Conservation (phyloP, 306 rosid genomes). For the Dicorynia guianensis region DNA sequence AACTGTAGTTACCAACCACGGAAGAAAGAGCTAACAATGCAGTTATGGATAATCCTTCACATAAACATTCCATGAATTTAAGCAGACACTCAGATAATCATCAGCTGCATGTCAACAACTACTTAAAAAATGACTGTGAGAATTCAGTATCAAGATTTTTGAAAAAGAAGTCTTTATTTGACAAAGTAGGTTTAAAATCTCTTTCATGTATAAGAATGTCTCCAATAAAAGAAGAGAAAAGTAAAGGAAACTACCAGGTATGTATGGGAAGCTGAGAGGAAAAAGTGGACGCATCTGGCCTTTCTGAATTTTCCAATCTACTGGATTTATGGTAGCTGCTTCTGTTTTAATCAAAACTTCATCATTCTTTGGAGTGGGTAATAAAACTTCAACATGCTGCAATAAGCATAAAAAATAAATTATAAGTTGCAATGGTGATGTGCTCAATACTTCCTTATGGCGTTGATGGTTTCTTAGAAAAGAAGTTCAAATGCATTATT, state of each 20-base stretch:
- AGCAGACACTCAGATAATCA: not conserved
- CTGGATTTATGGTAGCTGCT: conserved; percentile 75
- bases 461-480: conserved; percentile 11
- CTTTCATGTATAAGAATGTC: not conserved
- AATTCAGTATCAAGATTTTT: not conserved
- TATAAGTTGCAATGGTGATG: not conserved
- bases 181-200: not conserved
- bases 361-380: conserved; percentile 65
- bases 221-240: not conserved
- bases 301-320: conserved; percentile 85
- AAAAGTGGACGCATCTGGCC: conserved; percentile 63
- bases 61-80: conserved; percentile 2
- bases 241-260: conserved; percentile 59
- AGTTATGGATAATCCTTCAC: not conserved
- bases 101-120: conserved; percentile 4
- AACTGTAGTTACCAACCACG: not conserved
- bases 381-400: conserved; percentile 71
- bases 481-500: conserved; percentile 9
- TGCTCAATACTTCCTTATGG: not conserved
- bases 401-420: conserved; percentile 7
- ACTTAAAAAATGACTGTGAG: not conserved
- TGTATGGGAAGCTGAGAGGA: conserved; percentile 71
- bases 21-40: not conserved
- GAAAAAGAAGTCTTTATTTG: not conserved
- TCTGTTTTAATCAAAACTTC: conserved; percentile 77